phyloP scores from a whole-genome alignment of 805 yeast species.

The Limtongia smithiae region DNA sequence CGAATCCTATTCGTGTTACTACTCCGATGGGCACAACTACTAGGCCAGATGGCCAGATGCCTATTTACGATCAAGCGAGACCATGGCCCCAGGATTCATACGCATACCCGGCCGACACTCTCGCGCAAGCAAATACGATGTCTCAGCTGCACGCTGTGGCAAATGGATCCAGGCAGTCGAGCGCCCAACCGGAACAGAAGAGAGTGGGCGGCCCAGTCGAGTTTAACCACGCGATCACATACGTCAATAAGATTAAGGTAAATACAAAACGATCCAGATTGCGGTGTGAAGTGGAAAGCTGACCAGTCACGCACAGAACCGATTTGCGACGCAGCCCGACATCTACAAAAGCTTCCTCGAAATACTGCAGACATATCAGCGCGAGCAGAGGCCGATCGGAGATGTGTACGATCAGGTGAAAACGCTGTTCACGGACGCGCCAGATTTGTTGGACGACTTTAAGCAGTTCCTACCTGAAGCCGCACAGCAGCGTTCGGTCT shows the following conservation, averaged over 20 bases:
- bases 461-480: conserved; percentile 92
- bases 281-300: too few species aligned
- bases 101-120: conserved; percentile 16
- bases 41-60: conserved; percentile 52
- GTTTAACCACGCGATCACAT: conserved; percentile 93
- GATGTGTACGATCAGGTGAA: conserved; percentile 96
- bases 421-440: conserved; percentile 81
- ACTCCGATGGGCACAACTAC: conserved; percentile 91
- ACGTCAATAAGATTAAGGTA: conserved; percentile 86
- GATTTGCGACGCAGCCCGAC: conserved; percentile 92
- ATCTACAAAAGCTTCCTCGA: conserved; percentile 92
- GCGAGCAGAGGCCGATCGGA: conserved; percentile 90
- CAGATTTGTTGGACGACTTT: conserved; percentile 90
- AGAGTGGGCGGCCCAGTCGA: conserved; percentile 67
- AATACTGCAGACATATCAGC: conserved; percentile 91
- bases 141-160: conserved; percentile 30
- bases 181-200: conserved; percentile 22
- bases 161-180: conserved; percentile 23
- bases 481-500: conserved; percentile 37
- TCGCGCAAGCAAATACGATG: conserved; percentile 15
- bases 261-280: too few species aligned
- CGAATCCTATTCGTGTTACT: conserved; percentile 87
- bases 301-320: too few species aligned
- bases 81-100: conserved; percentile 22
- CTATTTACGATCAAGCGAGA: conserved; percentile 29